Conservation (phyloP, 495 filamentous ascomycete genomes). For the Platismatia glauca region DNA sequence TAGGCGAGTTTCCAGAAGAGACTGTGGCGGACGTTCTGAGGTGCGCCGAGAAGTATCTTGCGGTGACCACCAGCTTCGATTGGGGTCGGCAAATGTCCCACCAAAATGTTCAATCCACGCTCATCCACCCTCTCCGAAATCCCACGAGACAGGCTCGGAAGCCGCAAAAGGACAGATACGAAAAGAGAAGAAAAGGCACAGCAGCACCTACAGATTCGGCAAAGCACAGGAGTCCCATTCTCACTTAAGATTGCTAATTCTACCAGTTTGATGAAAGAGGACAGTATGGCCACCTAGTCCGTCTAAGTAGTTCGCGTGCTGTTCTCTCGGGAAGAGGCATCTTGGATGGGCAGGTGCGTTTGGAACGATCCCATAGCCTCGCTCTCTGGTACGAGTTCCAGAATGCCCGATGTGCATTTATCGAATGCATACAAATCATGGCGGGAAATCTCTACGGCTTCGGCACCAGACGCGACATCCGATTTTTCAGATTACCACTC, state of each 20-base stretch:
- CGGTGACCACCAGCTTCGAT: slow-evolving; percentile 6
- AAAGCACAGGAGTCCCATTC: neutral
- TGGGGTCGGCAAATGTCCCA: slow-evolving; percentile 11
- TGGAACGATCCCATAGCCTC: neutral
- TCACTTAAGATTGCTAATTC: slow-evolving; percentile 2
- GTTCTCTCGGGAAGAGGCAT: neutral
- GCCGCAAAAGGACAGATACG: neutral
- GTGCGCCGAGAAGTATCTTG: slow-evolving; percentile 10
- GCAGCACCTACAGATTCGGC: neutral
- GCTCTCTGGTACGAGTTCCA: slow-evolving; percentile 3
- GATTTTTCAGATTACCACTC: neutral
- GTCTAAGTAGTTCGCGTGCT: neutral
- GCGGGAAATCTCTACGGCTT: slow-evolving; percentile 5
- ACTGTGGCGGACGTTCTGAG: slow-evolving; percentile 13
- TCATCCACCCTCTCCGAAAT: slow-evolving; percentile 5
- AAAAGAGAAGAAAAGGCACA: slow-evolving; percentile 10
- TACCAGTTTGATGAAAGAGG: slow-evolving; percentile 11
- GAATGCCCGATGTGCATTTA: slow-evolving; percentile 1
- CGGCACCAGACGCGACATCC: neutral
- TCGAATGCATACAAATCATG: slow-evolving; percentile 12
- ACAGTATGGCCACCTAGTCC: slow-evolving; percentile 10
- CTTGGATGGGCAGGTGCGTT: slow-evolving; percentile 1
- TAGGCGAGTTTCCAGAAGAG: slow-evolving; percentile 5
- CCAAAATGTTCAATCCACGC: slow-evolving; percentile 8
- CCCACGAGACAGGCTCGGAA: slow-evolving; percentile 2